These are phyloP conservation scores for Trichoderma cornu-damae DNA, from an alignment of 2,329 filamentous ascomycete genomes.

Conservation along the genomic window DNA sequence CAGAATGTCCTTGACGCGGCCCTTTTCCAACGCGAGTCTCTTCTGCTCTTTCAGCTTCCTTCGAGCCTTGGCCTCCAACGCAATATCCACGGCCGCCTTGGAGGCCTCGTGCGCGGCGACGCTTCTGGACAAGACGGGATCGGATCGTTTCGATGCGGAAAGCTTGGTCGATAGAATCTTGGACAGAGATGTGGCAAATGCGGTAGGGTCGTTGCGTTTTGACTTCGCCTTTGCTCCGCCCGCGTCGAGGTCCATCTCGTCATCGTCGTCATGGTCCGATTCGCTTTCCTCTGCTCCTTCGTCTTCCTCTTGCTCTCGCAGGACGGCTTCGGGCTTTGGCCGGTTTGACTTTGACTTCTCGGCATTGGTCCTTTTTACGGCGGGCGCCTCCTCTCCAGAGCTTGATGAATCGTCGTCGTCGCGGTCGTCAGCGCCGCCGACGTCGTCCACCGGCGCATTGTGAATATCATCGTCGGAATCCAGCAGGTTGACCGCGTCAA, in stretches of 20 bases:
- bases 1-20: slow-evolving; percentile 81
- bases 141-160: slow-evolving; percentile 70
- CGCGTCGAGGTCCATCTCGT: slow-evolving; percentile 32
- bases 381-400: slow-evolving; percentile 34
- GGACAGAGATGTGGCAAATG: slow-evolving; percentile 87
- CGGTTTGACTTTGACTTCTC: slow-evolving; percentile 29
- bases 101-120: slow-evolving; percentile 67
- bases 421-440: slow-evolving; percentile 36
- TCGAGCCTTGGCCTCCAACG: slow-evolving; percentile 75
- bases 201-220: slow-evolving; percentile 87
- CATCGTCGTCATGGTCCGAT: slow-evolving; percentile 37
- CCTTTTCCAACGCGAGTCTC: slow-evolving; percentile 74
- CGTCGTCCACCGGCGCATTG: slow-evolving; percentile 48
- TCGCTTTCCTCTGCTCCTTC: slow-evolving; percentile 34
- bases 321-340: slow-evolving; percentile 25
- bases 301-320: slow-evolving; percentile 26
- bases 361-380: slow-evolving; percentile 27
- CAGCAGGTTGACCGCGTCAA: slow-evolving; percentile 49
- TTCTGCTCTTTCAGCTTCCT: slow-evolving; percentile 76
- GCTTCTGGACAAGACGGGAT: slow-evolving; percentile 87
- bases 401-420: slow-evolving; percentile 34
- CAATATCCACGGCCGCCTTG: slow-evolving; percentile 66
- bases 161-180: slow-evolving; percentile 91
- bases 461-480: slow-evolving; percentile 56
- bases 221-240: slow-evolving; percentile 47